phyloP scores from a whole-genome alignment of 192 early-diverging fungal genomes.

The Chytriomyces sp. region DNA sequence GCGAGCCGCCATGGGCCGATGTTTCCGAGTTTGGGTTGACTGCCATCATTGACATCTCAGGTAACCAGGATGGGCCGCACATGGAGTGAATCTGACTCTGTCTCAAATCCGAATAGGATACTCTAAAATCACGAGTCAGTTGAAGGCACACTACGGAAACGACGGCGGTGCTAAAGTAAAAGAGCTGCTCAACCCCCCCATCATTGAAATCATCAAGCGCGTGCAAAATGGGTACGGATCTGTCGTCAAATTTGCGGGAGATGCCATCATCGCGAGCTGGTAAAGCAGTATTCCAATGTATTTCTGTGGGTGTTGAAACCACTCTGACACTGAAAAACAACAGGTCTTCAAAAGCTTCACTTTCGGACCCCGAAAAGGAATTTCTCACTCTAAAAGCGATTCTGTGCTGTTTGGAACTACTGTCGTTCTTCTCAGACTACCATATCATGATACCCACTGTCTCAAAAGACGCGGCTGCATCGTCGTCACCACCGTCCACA shows the following conservation, averaged over 20 bases:
- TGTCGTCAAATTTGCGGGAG: constrained; percentile 38
- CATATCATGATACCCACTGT: constrained; percentile 7
- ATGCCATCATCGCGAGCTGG: constrained; percentile 33
- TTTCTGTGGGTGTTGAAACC: not conserved
- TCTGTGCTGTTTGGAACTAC: constrained; percentile 23
- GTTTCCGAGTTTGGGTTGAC: constrained; percentile 33
- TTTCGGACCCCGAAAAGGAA: constrained; percentile 12
- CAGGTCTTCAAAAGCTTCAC: not conserved
- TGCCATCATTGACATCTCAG: constrained; percentile 32
- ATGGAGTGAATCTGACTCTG: too few relatives aligned
- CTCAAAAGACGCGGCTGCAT: not conserved
- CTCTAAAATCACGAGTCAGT: constrained; percentile 27
- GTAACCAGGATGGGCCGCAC: not conserved
- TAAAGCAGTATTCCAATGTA: not conserved
- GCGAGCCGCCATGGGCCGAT: constrained; percentile 29
- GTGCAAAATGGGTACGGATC: constrained; percentile 28
- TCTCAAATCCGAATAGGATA: constrained; percentile 4
- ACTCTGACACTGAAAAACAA: not conserved
- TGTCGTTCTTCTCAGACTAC: constrained; percentile 32
- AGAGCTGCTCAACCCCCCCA: constrained; percentile 38
- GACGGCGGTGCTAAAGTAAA: constrained; percentile 33
- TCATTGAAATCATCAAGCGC: constrained; percentile 31
- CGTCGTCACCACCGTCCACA: not conserved
- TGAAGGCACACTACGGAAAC: constrained; percentile 24
- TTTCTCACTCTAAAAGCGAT: not conserved